A percentile compares a stretch with the other conserved stretches of the same genome.
phyloP scores from a whole-genome alignment of 441 rosid species.

The Mallotus repandus region DNA sequence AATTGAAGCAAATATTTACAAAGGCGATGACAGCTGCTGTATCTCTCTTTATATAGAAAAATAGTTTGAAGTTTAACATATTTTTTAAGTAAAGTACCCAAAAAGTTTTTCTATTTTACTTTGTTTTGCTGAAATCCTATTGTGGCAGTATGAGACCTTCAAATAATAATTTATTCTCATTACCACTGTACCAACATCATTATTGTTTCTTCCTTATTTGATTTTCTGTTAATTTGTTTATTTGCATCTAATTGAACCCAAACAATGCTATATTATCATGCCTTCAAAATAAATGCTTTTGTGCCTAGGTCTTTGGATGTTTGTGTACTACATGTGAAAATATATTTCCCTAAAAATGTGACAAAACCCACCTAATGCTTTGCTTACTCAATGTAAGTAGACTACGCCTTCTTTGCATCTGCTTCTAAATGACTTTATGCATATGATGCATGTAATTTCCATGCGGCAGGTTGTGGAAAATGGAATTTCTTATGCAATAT shows the following conservation, averaged over 20 bases:
- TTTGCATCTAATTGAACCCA: not conserved
- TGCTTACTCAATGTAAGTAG: not conserved
- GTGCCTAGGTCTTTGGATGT: not conserved
- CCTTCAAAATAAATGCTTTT: not conserved
- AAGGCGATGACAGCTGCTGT: not conserved
- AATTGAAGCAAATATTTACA: not conserved
- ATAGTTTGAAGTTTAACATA: too few species aligned
- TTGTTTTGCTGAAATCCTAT: not conserved
- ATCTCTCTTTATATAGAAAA: not conserved
- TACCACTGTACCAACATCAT: not conserved
- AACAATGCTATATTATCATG: not conserved
- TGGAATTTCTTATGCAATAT: conserved; percentile 64
- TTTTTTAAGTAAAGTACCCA: too few species aligned
- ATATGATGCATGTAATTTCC: conserved; percentile 8
- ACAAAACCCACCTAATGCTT: not conserved
- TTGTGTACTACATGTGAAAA: too few species aligned
- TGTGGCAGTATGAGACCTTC: not conserved
- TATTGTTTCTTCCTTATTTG: not conserved
- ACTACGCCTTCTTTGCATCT: not conserved
- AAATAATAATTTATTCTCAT: not conserved
- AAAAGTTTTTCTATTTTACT: not conserved
- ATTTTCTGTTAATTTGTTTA: not conserved
- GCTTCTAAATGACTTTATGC: not conserved
- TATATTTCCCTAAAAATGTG: not conserved
- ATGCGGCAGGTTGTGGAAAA: conserved; percentile 64